Percentiles rank a stretch among this genome's conserved stretches.
These are phyloP conservation scores for Schrenkiella parvula DNA, from an alignment of 345 rosid species.

Conservation along the genomic window DNA sequence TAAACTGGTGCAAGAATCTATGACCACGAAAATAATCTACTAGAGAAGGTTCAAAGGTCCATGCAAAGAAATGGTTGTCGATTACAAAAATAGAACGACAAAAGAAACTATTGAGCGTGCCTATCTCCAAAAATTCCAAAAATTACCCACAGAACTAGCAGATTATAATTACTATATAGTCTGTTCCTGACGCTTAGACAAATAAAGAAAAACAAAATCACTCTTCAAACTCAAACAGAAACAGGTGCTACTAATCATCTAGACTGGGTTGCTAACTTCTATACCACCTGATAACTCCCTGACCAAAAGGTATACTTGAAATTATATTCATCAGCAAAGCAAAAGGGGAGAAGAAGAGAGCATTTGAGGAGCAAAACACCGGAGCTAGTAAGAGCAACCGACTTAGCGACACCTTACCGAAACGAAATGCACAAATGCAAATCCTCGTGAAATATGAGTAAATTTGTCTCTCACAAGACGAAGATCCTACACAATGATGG, in stretches of 20 bases:
- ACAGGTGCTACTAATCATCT: not conserved
- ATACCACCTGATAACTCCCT: not conserved
- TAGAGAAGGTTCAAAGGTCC: not conserved
- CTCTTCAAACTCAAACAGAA: not conserved
- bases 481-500: constrained; percentile 69
- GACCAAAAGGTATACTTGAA: constrained; percentile 2
- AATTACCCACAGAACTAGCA: not conserved
- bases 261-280: not conserved
- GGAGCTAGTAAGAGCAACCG: not conserved
- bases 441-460: constrained; percentile 98
- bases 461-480: constrained; percentile 98
- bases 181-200: not conserved
- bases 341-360: constrained; percentile 5
- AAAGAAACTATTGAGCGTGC: not conserved
- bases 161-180: not conserved
- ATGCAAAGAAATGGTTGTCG: not conserved
- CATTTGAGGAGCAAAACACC: not conserved
- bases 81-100: not conserved
- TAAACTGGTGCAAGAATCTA: not conserved
- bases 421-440: constrained; percentile 90
- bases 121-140: not conserved
- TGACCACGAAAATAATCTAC: not conserved
- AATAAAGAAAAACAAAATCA: not conserved
- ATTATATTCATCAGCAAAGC: not conserved
- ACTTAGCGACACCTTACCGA: constrained; percentile 53